Conservation (phyloP, 352 stramenopile species). For the Hyaloperonospora arabidopsidis region DNA sequence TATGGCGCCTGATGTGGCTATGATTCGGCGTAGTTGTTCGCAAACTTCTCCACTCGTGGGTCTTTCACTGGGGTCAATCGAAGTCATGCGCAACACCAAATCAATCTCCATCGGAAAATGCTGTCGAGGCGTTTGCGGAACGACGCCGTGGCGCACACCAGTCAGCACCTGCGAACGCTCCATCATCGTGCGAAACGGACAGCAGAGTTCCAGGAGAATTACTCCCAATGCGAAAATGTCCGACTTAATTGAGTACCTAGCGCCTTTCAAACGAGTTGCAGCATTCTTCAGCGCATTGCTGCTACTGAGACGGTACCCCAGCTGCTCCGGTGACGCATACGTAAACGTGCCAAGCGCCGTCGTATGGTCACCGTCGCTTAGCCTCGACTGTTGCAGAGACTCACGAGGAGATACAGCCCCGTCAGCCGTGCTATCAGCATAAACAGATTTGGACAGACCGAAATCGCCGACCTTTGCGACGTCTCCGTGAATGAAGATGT, state of each 20-base stretch:
- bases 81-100: conserved; percentile 70
- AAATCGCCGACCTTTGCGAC: conserved; percentile 67
- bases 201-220: conserved; percentile 79
- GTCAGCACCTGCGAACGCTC: conserved; percentile 79
- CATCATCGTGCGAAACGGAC: conserved; percentile 81
- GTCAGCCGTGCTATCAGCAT: conserved; percentile 22
- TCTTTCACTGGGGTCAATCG: conserved; percentile 59
- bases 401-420: conserved; percentile 15
- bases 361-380: conserved; percentile 52
- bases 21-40: conserved; percentile 42
- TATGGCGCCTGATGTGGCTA: conserved; percentile 26
- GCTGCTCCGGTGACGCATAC: conserved; percentile 82
- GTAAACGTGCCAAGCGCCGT: conserved; percentile 76
- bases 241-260: conserved; percentile 77
- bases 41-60: conserved; percentile 51
- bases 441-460: conserved; percentile 56
- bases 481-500: conserved; percentile 62
- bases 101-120: conserved; percentile 63
- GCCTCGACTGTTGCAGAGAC: conserved; percentile 15
- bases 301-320: conserved; percentile 50
- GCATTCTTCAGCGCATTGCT: conserved; percentile 34
- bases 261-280: conserved; percentile 51
- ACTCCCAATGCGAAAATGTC: conserved; percentile 80
- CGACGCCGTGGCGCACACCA: conserved; percentile 62
- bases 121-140: conserved; percentile 58